phyloP scores from a whole-genome alignment of 805 yeast genomes.

The Lachancea fermentati region DNA sequence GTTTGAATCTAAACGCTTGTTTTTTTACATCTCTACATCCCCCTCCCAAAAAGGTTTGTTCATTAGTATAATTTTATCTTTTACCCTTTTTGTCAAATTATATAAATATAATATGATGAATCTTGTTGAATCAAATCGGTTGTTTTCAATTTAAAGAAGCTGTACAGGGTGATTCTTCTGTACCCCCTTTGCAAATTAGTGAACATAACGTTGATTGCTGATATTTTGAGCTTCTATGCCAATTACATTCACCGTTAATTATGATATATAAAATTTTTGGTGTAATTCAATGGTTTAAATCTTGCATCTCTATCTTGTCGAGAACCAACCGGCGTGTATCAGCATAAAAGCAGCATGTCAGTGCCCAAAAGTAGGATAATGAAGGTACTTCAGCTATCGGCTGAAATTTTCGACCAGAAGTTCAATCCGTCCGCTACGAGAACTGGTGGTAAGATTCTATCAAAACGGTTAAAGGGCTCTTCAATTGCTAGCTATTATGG shows the following conservation, averaged over 20 bases:
- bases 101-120: conserved; percentile 9
- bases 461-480: conserved; percentile 67
- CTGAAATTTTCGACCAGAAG: conserved; percentile 61
- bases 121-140: conserved; percentile 1
- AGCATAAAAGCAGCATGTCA: too few relatives aligned
- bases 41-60: conserved; percentile 9
- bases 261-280: too few relatives aligned
- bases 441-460: conserved; percentile 67
- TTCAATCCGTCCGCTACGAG: conserved; percentile 62
- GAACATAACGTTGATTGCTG: background rate
- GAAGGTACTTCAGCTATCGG: conserved; percentile 53
- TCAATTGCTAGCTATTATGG: conserved; percentile 69
- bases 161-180: too few relatives aligned
- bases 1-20: background rate
- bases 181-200: too few relatives aligned
- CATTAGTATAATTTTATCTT: conserved; percentile 10
- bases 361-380: conserved; percentile 42
- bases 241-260: too few relatives aligned
- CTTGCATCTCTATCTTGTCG: too few relatives aligned
- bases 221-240: background rate
- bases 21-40: conserved; percentile 7
- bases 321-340: too few relatives aligned
- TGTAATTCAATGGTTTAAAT: too few relatives aligned
- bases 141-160: too few relatives aligned
- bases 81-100: conserved; percentile 10